These are phyloP conservation scores for Magnolia sinica DNA, from an alignment of 164 flowering plant genomes.

Conservation along the genomic window DNA sequence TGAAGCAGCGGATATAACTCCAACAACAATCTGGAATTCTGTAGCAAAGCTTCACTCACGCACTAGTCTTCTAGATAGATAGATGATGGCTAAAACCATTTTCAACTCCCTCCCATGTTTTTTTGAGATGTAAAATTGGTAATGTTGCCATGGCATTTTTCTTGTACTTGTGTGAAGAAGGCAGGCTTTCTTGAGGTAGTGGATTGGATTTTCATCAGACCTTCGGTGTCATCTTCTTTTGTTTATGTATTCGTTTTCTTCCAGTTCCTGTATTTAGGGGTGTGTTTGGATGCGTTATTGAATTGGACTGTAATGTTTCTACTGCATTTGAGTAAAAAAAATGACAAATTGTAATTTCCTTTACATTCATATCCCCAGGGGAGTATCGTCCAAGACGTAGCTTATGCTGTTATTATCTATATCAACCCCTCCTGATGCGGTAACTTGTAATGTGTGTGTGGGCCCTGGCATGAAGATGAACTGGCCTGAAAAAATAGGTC, in stretches of 20 bases:
- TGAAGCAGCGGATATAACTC: conserved; percentile 59
- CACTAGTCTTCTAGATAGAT: background rate
- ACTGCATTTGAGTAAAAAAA: no score
- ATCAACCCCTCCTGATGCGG: no score
- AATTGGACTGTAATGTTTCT: background rate
- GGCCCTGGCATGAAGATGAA: no score
- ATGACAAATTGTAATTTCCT: no score
- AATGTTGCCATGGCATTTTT: background rate
- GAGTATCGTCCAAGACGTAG: no score
- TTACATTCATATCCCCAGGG: no score
- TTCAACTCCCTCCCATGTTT: background rate
- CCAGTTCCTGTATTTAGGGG: background rate
- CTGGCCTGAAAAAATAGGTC: no score
- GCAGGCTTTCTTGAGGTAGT: background rate
- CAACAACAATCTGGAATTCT: background rate
- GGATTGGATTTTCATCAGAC: background rate
- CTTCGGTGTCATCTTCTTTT: background rate
- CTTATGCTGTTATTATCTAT: no score
- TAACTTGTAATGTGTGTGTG: no score
- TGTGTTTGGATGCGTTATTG: background rate
- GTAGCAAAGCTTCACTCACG: background rate
- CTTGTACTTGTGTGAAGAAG: background rate
- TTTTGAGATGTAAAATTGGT: background rate
- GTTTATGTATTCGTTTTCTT: background rate
- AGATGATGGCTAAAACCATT: background rate